A percentile compares a stretch with the other conserved stretches of the same genome.
phyloP scores from a whole-genome alignment of 176 grass and related monocot species.

The Carex kokanica region DNA sequence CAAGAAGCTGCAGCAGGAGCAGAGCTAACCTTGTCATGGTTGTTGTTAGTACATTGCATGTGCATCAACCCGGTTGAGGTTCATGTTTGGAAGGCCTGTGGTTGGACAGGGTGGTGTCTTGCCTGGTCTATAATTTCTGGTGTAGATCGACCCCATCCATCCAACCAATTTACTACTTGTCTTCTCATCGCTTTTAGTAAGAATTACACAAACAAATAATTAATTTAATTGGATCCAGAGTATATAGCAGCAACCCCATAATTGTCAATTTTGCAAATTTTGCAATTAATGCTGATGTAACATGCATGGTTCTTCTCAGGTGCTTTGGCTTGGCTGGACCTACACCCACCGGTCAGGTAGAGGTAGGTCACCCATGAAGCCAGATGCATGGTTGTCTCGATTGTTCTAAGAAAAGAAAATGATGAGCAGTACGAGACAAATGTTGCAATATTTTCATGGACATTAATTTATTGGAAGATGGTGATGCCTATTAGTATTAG shows the following conservation, averaged over 20 bases:
- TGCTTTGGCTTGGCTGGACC: background rate
- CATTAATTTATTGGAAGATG: slow-evolving; percentile 11
- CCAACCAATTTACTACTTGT: no score
- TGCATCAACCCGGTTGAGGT: background rate
- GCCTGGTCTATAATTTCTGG: background rate
- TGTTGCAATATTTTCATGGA: slow-evolving; percentile 14
- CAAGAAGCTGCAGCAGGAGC: no score
- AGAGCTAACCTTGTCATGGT: no score
- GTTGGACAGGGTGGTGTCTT: no score
- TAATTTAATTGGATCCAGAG: background rate
- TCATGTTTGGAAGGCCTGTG: background rate
- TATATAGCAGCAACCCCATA: background rate
- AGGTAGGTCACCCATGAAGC: background rate
- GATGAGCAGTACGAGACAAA: background rate
- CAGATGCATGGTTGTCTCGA: background rate
- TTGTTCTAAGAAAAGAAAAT: background rate
- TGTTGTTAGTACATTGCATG: no score
- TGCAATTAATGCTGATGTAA: background rate
- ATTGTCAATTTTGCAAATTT: background rate
- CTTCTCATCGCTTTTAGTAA: background rate
- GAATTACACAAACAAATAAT: background rate
- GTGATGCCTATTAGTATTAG: background rate
- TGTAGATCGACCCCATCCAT: no score
- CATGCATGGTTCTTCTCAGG: background rate
- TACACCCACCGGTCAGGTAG: background rate